phyloP scores from a whole-genome alignment of 495 filamentous ascomycete species.

The Evernia prunastri region DNA sequence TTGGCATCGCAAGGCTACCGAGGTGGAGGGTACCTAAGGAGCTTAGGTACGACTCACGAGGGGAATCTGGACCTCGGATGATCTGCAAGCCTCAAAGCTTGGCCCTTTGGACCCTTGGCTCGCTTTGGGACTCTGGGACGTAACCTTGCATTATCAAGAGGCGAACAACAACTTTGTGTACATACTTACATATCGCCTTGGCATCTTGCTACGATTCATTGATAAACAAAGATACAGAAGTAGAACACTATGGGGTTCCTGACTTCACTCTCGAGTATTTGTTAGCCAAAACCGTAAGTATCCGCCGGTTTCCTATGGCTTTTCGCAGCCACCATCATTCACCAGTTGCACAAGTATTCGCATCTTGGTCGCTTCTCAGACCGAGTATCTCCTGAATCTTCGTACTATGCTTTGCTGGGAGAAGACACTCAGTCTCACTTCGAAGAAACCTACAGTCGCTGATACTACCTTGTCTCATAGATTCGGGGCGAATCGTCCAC shows the following conservation, averaged over 20 bases:
- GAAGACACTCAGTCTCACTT: background rate
- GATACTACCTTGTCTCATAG: background rate
- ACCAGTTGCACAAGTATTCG: background rate
- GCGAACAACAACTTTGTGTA: background rate
- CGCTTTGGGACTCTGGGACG: too few species aligned
- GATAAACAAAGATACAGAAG: background rate
- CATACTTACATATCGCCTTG: background rate
- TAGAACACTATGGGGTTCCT: background rate
- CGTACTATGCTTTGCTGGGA: background rate
- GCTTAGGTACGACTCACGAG: too few species aligned
- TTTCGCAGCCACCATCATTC: background rate
- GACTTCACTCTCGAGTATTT: background rate
- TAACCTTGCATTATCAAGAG: background rate
- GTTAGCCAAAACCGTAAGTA: background rate
- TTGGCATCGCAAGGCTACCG: too few species aligned
- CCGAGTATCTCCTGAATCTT: background rate
- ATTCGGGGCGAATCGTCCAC: background rate
- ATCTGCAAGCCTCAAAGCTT: slow-evolving; percentile 10
- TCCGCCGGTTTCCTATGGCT: background rate
- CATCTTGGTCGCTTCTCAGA: background rate
- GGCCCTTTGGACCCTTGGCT: background rate
- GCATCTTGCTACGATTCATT: background rate
- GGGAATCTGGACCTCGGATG: too few species aligned
- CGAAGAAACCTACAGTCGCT: background rate
- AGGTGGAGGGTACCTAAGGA: too few species aligned